Percentiles rank a stretch among this genome's conserved stretches.
Evolutionary conservation across 2,329 filamentous ascomycete genomes (phyloP).

Genomic region (Fusarium pseudograminearum): DNA sequence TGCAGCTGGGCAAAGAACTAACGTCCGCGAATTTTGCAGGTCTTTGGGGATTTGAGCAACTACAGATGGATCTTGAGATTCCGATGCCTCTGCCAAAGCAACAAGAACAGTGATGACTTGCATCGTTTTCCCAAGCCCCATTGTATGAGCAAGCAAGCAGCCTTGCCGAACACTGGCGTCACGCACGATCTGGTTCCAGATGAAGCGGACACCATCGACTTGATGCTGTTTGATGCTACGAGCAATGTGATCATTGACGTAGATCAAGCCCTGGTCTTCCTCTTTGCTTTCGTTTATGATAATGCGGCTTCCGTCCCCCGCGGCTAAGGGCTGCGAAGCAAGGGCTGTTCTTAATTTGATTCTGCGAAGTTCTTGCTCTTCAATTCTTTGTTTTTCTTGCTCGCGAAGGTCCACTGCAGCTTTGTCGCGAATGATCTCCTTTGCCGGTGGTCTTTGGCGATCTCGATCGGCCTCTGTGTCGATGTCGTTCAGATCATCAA

Average conservation of each 20-base stretch:
- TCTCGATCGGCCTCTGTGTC: slow-evolving; percentile 37
- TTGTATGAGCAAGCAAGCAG: slow-evolving; percentile 86
- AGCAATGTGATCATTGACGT: slow-evolving; percentile 73
- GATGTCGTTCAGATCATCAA: slow-evolving; percentile 20
- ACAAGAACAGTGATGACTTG: slow-evolving; percentile 88
- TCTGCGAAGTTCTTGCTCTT: slow-evolving; percentile 66
- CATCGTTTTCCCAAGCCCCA: slow-evolving; percentile 95
- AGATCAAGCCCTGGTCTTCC: slow-evolving; percentile 70
- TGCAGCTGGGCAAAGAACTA: slow-evolving; percentile 81
- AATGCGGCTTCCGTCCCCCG: slow-evolving; percentile 62
- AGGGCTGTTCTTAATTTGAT: slow-evolving; percentile 60
- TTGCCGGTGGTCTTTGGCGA: slow-evolving; percentile 49
- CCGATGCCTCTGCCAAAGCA: slow-evolving; percentile 75
- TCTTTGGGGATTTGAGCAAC: slow-evolving; percentile 74
- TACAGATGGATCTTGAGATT: slow-evolving; percentile 68
- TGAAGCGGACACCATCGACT: slow-evolving; percentile 82
- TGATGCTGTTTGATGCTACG: slow-evolving; percentile 81
- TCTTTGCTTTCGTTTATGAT: slow-evolving; percentile 76
- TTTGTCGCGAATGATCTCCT: slow-evolving; percentile 54
- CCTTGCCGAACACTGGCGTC: slow-evolving; percentile 72
- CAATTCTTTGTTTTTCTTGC: slow-evolving; percentile 64
- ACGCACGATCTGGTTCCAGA: slow-evolving; percentile 86
- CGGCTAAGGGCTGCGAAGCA: slow-evolving; percentile 57
- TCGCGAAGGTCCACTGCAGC: slow-evolving; percentile 65
- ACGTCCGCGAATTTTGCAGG: slow-evolving; percentile 71